phyloP scores from a whole-genome alignment of 768 basidiomycete species.

The Lactifluus volemus region DNA sequence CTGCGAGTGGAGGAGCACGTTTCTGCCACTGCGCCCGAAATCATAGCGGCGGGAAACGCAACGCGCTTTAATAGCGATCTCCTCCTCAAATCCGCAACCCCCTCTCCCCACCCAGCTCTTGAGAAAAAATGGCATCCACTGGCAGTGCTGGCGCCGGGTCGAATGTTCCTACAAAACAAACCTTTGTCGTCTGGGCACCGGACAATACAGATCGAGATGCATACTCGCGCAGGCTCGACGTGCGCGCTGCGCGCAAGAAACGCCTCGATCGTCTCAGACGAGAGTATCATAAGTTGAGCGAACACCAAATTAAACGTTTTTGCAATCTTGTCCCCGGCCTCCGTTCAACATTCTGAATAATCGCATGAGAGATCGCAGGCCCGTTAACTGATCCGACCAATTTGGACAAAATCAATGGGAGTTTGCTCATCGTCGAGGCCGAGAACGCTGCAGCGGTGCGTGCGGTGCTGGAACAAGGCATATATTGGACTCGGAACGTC shows the following conservation, averaged over 20 bases:
- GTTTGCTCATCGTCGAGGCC: conserved; percentile 46
- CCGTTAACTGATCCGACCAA: not conserved
- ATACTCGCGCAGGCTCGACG: not conserved
- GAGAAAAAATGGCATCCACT: not conserved
- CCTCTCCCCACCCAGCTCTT: too few relatives aligned
- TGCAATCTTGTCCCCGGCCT: not conserved
- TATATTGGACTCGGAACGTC: conserved; percentile 35
- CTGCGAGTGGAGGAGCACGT: too few relatives aligned
- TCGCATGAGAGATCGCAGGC: not conserved
- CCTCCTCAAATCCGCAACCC: too few relatives aligned
- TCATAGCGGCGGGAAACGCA: too few relatives aligned
- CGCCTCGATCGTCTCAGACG: not conserved
- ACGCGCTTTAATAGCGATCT: too few relatives aligned
- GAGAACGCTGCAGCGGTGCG: conserved; percentile 39
- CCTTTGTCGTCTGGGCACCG: conserved; percentile 9
- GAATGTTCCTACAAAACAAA: not conserved
- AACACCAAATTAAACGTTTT: not conserved
- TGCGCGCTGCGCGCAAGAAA: not conserved
- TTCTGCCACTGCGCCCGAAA: too few relatives aligned
- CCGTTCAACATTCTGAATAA: conserved; percentile 14
- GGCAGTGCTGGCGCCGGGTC: not conserved
- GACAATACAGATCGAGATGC: not conserved
- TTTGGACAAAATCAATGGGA: conserved; percentile 49
- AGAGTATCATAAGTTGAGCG: conserved; percentile 3
- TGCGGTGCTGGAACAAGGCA: conserved; percentile 33